Evolutionary conservation across 106 monocot genomes (phyloP).

Genomic region (Acanthochlamys bracteata): DNA sequence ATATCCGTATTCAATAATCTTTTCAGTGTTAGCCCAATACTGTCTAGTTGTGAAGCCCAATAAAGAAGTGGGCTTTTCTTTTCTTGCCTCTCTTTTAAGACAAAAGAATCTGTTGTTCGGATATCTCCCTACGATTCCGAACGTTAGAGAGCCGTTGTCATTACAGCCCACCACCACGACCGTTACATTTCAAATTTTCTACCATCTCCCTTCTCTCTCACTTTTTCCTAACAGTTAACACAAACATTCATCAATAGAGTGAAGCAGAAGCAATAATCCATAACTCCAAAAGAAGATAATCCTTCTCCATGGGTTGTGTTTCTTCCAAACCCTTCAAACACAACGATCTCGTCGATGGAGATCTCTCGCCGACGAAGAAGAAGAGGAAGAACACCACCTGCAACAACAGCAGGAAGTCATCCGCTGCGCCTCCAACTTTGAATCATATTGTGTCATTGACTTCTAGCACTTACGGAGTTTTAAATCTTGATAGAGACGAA

Average conservation of each 20-base stretch:
- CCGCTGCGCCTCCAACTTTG: background rate
- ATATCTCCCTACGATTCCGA: too few relatives aligned
- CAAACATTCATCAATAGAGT: background rate
- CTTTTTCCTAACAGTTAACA: background rate
- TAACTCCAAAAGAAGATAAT: background rate
- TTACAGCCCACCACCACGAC: background rate
- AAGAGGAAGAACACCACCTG: too few relatives aligned
- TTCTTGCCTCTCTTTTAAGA: too few relatives aligned
- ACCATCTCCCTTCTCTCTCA: background rate
- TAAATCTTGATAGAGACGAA: conserved; percentile 43
- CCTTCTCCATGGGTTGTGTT: conserved; percentile 57
- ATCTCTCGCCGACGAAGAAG: too few relatives aligned
- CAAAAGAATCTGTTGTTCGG: too few relatives aligned
- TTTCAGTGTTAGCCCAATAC: too few relatives aligned
- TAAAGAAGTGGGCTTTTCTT: too few relatives aligned
- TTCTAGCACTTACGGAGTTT: conserved; percentile 75
- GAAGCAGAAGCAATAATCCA: background rate
- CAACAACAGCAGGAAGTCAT: background rate
- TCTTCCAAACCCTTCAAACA: conserved; percentile 19
- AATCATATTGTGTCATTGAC: conserved; percentile 79
- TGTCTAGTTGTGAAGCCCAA: too few relatives aligned
- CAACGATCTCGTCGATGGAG: background rate
- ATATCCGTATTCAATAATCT: too few relatives aligned
- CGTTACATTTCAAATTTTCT: conserved; percentile 20
- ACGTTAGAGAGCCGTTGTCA: conserved; percentile 12